Evolutionary conservation across 2,329 filamentous ascomycete genomes (phyloP).

Genomic region (Verticillium longisporum): DNA sequence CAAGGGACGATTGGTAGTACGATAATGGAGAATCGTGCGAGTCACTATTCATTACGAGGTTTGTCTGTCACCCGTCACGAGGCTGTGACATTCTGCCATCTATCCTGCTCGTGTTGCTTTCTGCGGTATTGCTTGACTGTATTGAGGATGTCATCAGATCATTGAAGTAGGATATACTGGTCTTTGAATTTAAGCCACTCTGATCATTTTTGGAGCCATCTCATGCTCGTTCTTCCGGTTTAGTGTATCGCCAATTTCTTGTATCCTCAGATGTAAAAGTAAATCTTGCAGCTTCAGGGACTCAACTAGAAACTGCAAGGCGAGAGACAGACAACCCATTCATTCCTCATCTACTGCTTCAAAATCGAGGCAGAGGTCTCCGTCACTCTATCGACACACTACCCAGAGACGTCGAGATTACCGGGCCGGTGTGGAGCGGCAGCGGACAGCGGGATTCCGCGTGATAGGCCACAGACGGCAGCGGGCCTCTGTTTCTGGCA

Average conservation of each 20-base stretch:
- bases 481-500: neutral
- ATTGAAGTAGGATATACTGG: neutral
- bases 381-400: neutral
- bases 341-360: too few species aligned
- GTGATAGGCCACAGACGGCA: neutral
- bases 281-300: too few species aligned
- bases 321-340: too few species aligned
- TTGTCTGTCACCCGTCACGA: neutral
- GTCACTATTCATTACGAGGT: neutral
- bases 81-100: neutral
- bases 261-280: too few species aligned
- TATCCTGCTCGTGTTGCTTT: neutral
- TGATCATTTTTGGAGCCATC: too few species aligned
- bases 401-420: neutral
- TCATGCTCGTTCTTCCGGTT: too few species aligned
- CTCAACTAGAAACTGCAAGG: too few species aligned
- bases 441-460: neutral
- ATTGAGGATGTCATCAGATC: neutral
- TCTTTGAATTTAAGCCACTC: neutral
- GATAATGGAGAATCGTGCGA: neutral
- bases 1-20: neutral
- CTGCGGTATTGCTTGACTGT: neutral
- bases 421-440: neutral
- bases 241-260: too few species aligned
- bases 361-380: neutral